Evolutionary conservation across 768 basidiomycete species (phyloP).

Genomic region (Leccinum barrowsii): DNA sequence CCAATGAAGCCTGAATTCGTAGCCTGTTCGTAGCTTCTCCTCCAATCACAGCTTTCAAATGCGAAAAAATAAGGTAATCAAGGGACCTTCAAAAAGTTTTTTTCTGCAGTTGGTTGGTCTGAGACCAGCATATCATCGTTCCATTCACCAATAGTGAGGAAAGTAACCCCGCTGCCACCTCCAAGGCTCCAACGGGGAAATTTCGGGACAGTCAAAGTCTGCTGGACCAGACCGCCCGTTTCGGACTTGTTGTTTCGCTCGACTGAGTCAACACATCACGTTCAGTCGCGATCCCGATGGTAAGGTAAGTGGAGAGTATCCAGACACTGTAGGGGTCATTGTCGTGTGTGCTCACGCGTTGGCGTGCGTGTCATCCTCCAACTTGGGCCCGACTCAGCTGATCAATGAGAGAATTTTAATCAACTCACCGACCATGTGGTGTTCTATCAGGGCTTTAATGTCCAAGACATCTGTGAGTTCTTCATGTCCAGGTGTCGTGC

Average conservation of each 20-base stretch:
- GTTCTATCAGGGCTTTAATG: slow-evolving; percentile 4
- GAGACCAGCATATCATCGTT: not conserved
- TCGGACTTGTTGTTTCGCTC: slow-evolving; percentile 10
- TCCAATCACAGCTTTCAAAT: not conserved
- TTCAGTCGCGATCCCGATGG: slow-evolving; percentile 13
- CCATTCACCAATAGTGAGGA: not conserved
- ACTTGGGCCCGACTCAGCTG: not conserved
- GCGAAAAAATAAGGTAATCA: not conserved
- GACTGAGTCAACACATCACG: not conserved
- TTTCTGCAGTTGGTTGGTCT: not conserved
- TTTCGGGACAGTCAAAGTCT: slow-evolving; percentile 2
- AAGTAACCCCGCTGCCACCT: slow-evolving; percentile 11
- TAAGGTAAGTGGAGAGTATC: not conserved
- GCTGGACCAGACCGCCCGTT: not conserved
- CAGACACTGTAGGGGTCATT: not conserved
- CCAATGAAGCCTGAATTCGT: not conserved
- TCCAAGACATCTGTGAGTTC: not conserved
- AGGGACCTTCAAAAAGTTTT: not conserved
- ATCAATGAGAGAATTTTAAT: slow-evolving; percentile 15
- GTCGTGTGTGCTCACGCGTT: not conserved
- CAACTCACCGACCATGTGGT: slow-evolving; percentile 15
- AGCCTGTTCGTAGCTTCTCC: not conserved
- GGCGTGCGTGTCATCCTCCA: not conserved
- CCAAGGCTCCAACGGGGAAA: not conserved
- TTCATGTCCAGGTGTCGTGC: not conserved